Conservation (phyloP, 2,329 filamentous ascomycete genomes). For the Colletotrichum lupini region DNA sequence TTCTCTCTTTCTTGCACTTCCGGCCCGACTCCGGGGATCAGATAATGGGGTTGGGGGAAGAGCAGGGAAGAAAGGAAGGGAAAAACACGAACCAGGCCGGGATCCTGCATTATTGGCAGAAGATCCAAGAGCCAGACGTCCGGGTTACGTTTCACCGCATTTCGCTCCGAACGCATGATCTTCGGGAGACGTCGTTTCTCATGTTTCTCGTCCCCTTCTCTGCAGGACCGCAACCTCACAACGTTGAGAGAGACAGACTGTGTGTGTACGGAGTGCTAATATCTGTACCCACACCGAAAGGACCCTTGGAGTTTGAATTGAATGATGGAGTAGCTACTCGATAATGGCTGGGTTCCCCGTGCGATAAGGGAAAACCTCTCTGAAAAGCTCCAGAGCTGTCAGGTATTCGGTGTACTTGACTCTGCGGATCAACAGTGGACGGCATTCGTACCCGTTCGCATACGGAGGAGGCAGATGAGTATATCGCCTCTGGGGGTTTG, state of each 20-base stretch:
- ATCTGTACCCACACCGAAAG: not conserved
- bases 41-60: not conserved
- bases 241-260: not conserved
- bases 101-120: not conserved
- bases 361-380: not conserved
- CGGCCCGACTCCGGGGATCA: not conserved
- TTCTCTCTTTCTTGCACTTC: not conserved
- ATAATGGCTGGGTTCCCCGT: not conserved
- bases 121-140: slow-evolving; percentile 23
- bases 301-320: not conserved
- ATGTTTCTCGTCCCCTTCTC: not conserved
- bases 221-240: not conserved
- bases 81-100: not conserved
- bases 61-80: not conserved
- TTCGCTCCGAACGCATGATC: slow-evolving; percentile 19
- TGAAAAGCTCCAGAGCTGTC: not conserved
- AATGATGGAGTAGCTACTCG: not conserved
- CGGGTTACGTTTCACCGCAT: slow-evolving; percentile 28
- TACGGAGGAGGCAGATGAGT: not conserved
- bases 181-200: not conserved
- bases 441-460: no score
- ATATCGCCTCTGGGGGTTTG: not conserved
- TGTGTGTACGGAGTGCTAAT: no score
- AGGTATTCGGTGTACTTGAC: not conserved
- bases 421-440: not conserved